Evolutionary conservation across 78 protist species (phyloP), one percentile per base, ranked within the genome.

Genomic region (Kipferlia bialata): DNA sequence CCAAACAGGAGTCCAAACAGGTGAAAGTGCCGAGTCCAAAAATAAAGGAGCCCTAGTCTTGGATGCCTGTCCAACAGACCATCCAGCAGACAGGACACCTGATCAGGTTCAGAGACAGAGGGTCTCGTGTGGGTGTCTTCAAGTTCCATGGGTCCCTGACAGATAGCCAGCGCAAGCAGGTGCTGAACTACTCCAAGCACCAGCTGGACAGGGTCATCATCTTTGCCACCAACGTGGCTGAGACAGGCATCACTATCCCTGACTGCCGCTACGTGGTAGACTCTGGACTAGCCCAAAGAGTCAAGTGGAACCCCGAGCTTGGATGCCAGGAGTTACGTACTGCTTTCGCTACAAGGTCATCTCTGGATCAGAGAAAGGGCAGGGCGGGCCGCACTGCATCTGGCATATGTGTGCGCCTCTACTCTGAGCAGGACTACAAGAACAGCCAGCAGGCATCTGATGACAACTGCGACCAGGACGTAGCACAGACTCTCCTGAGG

Each of bases 341-440:
- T 20, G 70, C 28, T 29, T 31, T 31, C 12, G 56, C 29, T 28
- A 55, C 70, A 12, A 24, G 29, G 13, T 22, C 70, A 13, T 28
- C 16, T 18, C 29, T 38, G 26, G 33, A 17, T 37, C 70, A 65
- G 54, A 15, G 70, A 12, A 37, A 24, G 54, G 70, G 70, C 18
- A 24, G 70, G 29, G 70, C 70, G 22, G 70, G 70, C 10, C 13
- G 70, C 29, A 65, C 70, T 31, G 3, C 33, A 6, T 16, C 41
- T 65, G 70, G 70, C 6, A 17, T 65, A 22, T 65, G 70, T 37
- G 32, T 65, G 29, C 51, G 55, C 5, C 24, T 65, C 18, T 65
- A 29, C 45, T 31, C 70, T 18, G 17, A 63, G 28, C 28, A 33
- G 26, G 37, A 45, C 41, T 63, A 45, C 28, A 32, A 63, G 44